Base-by-base conservation (phyloP, 257 asterid genomes). In the Solanum corneliomulleri region DNA sequence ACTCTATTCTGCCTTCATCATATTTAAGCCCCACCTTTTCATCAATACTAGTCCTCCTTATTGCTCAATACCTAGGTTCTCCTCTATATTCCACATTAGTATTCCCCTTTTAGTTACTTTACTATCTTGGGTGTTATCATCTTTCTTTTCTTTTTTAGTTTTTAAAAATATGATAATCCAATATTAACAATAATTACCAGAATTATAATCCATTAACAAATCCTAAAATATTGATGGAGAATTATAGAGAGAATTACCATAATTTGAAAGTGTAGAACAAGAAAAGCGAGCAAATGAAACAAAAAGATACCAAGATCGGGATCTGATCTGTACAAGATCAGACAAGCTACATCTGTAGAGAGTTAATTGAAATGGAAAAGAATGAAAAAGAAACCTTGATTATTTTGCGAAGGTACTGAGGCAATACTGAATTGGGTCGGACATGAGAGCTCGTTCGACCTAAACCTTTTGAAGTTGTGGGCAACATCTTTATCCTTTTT, bases 331-430 rank as follows among this genome's bases (percentile, higher is more conserved):
- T 78, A 45, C 66, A 78, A 78, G 64, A 49, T 78, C 60, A 45
- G 64, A 47, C 14, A 45, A 78, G 27, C 16, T 10, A 44, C 25
- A 42, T 4, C 9, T 25, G 9, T 13, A 27, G 39, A 77, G 9
- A 44, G 64, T 77, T 14, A 3, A 45, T 25, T 27, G 23, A 85
- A 45, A 70, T 41, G 31, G 75, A 52, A 52, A 52, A 56, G 60
- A 77, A 33, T 35, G 88, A 85, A 52, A 86, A 84, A 72, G 16
- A 80, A 89, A 95, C 99, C 98, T 97, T 95, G 95, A 97, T 90
- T 85, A 97, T 94, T 93, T 98, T 91, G 45, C 99, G 96, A 86
- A 97, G 96, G 88, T 97, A 97, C 86, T 93, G 98, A 85, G 98
- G 98, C 84, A 97, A 90, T 87, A 92, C 74, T 58, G 95, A 91